Evolutionary conservation across 2,329 filamentous ascomycete genomes (phyloP).

Genomic region (Dactylonectria macrodidyma): DNA sequence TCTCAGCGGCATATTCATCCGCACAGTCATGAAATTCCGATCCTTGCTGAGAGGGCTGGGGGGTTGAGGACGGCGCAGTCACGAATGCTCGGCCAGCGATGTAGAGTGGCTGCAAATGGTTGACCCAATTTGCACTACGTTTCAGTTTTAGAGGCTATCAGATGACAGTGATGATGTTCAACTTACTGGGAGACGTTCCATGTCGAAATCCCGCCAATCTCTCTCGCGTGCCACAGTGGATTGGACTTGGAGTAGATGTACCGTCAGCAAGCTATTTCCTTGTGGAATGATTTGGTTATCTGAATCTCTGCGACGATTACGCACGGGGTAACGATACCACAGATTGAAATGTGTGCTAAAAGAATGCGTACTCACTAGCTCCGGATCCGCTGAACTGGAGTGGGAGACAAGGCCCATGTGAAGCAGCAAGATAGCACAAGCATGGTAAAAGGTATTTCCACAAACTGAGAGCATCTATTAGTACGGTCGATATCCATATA

Average conservation of each 20-base stretch:
- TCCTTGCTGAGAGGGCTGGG: background rate
- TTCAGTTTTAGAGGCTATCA: background rate
- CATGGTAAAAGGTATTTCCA: slow-evolving; percentile 32
- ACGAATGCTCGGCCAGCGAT: slow-evolving; percentile 27
- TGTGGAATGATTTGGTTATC: no score
- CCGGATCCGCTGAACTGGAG: background rate
- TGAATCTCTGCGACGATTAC: no score
- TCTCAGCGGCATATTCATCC: slow-evolving; percentile 1
- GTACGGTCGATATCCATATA: background rate
- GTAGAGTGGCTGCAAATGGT: slow-evolving; percentile 32
- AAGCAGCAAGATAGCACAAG: slow-evolving; percentile 27
- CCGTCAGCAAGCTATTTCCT: background rate
- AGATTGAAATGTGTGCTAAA: background rate
- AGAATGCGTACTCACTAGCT: background rate
- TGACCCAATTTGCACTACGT: slow-evolving; percentile 34
- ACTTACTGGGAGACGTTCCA: slow-evolving; percentile 31
- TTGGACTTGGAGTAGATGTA: slow-evolving; percentile 2
- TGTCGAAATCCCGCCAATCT: slow-evolving; percentile 27
- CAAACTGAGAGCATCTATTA: slow-evolving; percentile 20
- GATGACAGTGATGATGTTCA: background rate
- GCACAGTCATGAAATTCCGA: background rate
- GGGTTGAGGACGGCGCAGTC: background rate
- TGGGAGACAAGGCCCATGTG: slow-evolving; percentile 11
- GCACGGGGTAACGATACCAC: background rate
- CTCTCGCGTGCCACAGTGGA: slow-evolving; percentile 28